Evolutionary conservation across 2,329 filamentous ascomycete genomes (phyloP).

Genomic region (Colletotrichum sp.): DNA sequence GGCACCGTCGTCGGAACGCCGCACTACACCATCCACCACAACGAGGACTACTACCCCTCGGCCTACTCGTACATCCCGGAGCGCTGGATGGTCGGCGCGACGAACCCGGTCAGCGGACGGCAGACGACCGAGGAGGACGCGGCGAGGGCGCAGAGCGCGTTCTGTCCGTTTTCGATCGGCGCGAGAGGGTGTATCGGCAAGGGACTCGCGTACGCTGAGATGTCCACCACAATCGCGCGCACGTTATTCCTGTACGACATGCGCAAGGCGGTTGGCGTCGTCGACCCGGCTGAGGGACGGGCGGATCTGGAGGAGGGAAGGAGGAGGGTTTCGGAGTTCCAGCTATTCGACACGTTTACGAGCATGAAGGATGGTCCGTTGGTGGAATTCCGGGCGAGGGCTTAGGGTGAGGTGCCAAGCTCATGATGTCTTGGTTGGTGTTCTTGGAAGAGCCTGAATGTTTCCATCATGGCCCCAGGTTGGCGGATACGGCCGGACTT

Average conservation of each 20-base stretch:
- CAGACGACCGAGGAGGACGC: slow-evolving; percentile 55
- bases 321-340: slow-evolving; percentile 65
- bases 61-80: slow-evolving; percentile 67
- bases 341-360: slow-evolving; percentile 75
- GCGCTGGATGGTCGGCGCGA: slow-evolving; percentile 64
- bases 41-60: slow-evolving; percentile 64
- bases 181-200: slow-evolving; percentile 77
- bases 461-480: background rate
- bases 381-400: slow-evolving; percentile 61
- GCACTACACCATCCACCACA: slow-evolving; percentile 73
- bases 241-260: slow-evolving; percentile 67
- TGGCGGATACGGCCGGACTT: background rate
- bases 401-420: background rate
- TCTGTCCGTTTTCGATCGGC: slow-evolving; percentile 76
- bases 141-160: slow-evolving; percentile 66
- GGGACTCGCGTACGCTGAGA: slow-evolving; percentile 70
- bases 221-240: slow-evolving; percentile 66
- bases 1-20: slow-evolving; percentile 69
- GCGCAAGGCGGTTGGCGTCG: slow-evolving; percentile 51
- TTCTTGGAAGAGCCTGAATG: background rate
- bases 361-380: slow-evolving; percentile 75
- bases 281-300: slow-evolving; percentile 58
- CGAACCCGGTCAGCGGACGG: slow-evolving; percentile 38
- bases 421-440: background rate
- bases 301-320: slow-evolving; percentile 57